phyloP scores from a whole-genome alignment of 176 grass and related monocot species.

The Dendrocalamus sinicus region DNA sequence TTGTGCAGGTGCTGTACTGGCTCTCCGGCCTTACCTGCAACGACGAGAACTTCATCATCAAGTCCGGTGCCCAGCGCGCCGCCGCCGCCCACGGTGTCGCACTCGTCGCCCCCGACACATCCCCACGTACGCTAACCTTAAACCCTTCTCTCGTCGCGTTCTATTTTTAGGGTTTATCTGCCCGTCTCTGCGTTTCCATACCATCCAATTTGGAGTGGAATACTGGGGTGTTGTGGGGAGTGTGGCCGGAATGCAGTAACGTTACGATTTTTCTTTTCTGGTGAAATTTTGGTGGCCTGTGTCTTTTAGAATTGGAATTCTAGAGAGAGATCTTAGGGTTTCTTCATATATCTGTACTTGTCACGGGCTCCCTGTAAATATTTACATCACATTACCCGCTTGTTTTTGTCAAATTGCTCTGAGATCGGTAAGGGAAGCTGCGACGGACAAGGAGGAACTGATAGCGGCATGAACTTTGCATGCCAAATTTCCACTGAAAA shows the following conservation, averaged over 20 bases:
- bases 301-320: background rate
- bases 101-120: slow-evolving; percentile 85
- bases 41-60: slow-evolving; percentile 91
- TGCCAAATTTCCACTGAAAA: background rate
- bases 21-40: slow-evolving; percentile 83
- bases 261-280: background rate
- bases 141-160: background rate
- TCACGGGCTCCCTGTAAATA: background rate
- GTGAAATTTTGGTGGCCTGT: background rate
- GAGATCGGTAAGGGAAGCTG: background rate
- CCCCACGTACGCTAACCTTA: slow-evolving; percentile 63
- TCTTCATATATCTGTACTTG: background rate
- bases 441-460: background rate
- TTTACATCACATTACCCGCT: background rate
- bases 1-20: slow-evolving; percentile 77
- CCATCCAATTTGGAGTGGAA: background rate
- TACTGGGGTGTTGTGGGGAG: background rate
- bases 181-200: background rate
- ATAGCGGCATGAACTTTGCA: background rate
- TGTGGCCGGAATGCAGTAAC: background rate
- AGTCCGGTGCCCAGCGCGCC: slow-evolving; percentile 82
- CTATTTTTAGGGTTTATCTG: slow-evolving; percentile 19
- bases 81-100: slow-evolving; percentile 73
- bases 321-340: background rate
- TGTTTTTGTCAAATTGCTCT: background rate